Conservation (phyloP, 805 yeast species). For the Candida sphagnicola region DNA sequence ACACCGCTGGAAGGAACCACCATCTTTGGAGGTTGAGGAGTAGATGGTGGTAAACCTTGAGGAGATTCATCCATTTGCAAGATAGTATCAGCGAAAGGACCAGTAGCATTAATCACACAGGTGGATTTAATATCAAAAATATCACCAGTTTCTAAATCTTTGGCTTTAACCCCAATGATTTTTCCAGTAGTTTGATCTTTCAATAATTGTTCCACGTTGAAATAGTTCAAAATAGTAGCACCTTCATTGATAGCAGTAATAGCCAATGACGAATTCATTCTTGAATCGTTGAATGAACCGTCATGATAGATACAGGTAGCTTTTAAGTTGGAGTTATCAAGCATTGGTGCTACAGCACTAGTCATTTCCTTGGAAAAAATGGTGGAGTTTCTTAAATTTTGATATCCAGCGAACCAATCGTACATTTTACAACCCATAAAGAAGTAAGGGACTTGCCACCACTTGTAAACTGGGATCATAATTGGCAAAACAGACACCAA, state of each 20-base stretch:
- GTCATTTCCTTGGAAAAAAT: slow-evolving; percentile 65
- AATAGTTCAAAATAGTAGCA: slow-evolving; percentile 85
- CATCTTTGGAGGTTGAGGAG: slow-evolving; percentile 58
- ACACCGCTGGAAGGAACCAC: slow-evolving; percentile 95
- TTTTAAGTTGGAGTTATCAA: slow-evolving; percentile 72
- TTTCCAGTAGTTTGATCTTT: slow-evolving; percentile 55
- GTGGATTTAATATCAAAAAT: slow-evolving; percentile 62
- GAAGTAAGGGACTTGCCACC: slow-evolving; percentile 95
- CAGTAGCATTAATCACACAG: slow-evolving; percentile 86
- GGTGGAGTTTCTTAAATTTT: slow-evolving; percentile 77
- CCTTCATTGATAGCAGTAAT: slow-evolving; percentile 82
- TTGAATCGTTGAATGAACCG: slow-evolving; percentile 89
- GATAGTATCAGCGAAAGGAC: slow-evolving; percentile 83
- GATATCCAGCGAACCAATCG: slow-evolving; percentile 88
- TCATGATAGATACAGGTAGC: slow-evolving; percentile 94
- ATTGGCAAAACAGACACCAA: slow-evolving; percentile 82
- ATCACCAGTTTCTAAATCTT: slow-evolving; percentile 66
- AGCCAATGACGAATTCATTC: slow-evolving; percentile 85
- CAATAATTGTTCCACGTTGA: slow-evolving; percentile 70
- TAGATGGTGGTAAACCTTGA: slow-evolving; percentile 57
- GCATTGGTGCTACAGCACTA: slow-evolving; percentile 76
- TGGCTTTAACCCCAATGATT: slow-evolving; percentile 72
- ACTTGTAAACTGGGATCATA: slow-evolving; percentile 91
- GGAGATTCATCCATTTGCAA: slow-evolving; percentile 82
- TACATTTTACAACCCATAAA: slow-evolving; percentile 88